phyloP scores from a whole-genome alignment of 768 basidiomycete species.

The Gymnopilus dilepis region DNA sequence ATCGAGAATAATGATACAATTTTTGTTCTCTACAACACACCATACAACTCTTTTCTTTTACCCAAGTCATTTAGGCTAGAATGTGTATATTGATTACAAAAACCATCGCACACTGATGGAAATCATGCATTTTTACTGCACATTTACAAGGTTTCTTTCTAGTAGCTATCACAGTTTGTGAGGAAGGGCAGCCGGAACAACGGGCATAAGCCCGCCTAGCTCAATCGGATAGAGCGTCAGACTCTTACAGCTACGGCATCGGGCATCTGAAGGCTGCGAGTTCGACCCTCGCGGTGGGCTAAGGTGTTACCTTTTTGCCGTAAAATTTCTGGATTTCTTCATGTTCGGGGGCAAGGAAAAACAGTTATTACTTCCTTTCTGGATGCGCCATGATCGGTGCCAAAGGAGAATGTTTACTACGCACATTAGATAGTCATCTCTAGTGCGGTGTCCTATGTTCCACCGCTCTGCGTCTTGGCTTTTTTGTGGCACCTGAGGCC shows the following conservation, averaged over 20 bases:
- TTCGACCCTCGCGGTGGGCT: slow-evolving; percentile 87
- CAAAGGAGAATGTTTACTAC: too few relatives aligned
- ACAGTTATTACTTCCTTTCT: background rate
- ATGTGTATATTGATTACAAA: too few relatives aligned
- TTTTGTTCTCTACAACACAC: too few relatives aligned
- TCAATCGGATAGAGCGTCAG: slow-evolving; percentile 72
- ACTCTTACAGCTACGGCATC: slow-evolving; percentile 39
- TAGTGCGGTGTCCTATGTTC: too few relatives aligned
- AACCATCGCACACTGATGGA: too few relatives aligned
- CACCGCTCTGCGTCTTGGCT: too few relatives aligned
- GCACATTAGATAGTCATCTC: too few relatives aligned
- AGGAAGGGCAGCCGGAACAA: background rate
- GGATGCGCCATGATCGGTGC: background rate
- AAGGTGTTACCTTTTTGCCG: slow-evolving; percentile 22
- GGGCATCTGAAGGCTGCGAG: slow-evolving; percentile 80
- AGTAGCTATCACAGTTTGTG: background rate
- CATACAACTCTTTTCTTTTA: too few relatives aligned
- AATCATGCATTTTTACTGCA: too few relatives aligned
- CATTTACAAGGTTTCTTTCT: too few relatives aligned
- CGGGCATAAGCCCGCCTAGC: slow-evolving; percentile 53
- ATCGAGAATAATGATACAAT: background rate
- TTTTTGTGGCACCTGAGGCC: too few relatives aligned
- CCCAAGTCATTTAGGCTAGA: too few relatives aligned
- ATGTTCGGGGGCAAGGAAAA: background rate
- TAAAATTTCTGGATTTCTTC: background rate